Percentiles rank a stretch among this genome's conserved stretches.
Evolutionary conservation across 2,329 filamentous ascomycete species (phyloP).

Genomic region (Penicillium sp.): DNA sequence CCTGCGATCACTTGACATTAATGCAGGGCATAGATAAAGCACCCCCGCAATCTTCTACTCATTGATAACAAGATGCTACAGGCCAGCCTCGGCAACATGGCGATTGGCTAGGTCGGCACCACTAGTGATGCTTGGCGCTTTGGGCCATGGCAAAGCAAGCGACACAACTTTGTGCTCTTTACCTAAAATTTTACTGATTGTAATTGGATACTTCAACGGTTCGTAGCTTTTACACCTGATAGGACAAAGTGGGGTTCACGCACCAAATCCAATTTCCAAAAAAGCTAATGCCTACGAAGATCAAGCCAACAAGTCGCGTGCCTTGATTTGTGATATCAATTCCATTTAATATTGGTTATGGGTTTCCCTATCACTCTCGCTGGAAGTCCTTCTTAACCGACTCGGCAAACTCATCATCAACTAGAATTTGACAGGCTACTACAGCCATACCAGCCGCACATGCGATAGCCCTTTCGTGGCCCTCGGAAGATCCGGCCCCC

Average conservation of each 20-base stretch:
- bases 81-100: not conserved
- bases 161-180: not conserved
- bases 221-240: too few relatives aligned
- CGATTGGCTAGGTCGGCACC: constrained; percentile 26
- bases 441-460: constrained; percentile 34
- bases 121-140: constrained; percentile 6
- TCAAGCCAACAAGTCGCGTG: not conserved
- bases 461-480: constrained; percentile 45
- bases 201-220: not conserved
- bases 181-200: not conserved
- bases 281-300: too few relatives aligned
- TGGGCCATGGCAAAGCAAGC: not conserved
- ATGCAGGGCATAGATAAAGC: not conserved
- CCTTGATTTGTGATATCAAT: not conserved
- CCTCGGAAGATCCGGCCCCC: constrained; percentile 51
- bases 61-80: constrained; percentile 4
- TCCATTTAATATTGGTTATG: not conserved
- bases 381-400: constrained; percentile 27
- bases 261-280: too few relatives aligned
- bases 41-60: constrained; percentile 9
- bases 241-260: too few relatives aligned
- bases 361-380: constrained; percentile 5
- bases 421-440: constrained; percentile 30
- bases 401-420: constrained; percentile 29
- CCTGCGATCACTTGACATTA: not conserved